Conservation (phyloP, 2,329 filamentous ascomycete genomes). For the Balansia obtecta region DNA sequence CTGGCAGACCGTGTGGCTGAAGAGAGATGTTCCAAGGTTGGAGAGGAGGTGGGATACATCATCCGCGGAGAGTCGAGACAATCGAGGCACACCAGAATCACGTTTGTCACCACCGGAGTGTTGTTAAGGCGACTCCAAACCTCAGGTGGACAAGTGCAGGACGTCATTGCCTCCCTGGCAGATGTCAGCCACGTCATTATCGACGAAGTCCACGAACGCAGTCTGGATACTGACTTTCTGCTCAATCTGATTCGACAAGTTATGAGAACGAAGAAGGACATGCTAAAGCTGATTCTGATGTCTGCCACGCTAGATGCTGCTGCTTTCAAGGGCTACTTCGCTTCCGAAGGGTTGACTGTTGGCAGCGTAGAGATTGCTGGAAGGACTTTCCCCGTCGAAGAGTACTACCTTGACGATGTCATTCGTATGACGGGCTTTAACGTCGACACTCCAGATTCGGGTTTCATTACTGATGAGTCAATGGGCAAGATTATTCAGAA, state of each 20-base stretch:
- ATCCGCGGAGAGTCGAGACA: constrained; percentile 83
- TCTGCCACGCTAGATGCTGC: constrained; percentile 86
- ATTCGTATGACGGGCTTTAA: constrained; percentile 67
- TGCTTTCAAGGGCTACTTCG: constrained; percentile 78
- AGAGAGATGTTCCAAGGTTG: constrained; percentile 70
- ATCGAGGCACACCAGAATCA: constrained; percentile 68
- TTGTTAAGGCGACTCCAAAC: constrained; percentile 83
- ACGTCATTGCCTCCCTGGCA: constrained; percentile 68
- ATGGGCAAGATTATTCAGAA: constrained; percentile 61
- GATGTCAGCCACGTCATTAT: constrained; percentile 93
- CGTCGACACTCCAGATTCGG: constrained; percentile 33
- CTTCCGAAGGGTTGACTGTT: constrained; percentile 51
- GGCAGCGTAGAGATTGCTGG: constrained; percentile 79
- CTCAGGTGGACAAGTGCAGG: constrained; percentile 66
- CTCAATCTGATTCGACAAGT: constrained; percentile 80
- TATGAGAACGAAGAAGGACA: constrained; percentile 56
- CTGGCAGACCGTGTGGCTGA: constrained; percentile 90
- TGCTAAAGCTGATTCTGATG: constrained; percentile 89
- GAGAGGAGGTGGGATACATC: constrained; percentile 80
- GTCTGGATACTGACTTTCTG: constrained; percentile 88
- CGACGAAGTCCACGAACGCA: constrained; percentile 93
- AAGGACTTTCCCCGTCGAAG: constrained; percentile 78
- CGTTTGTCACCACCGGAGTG: constrained; percentile 92
- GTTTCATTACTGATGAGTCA: constrained; percentile 35
- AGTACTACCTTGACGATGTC: constrained; percentile 83